phyloP scores from a whole-genome alignment of 805 yeast genomes.

The Lipomyces japonicus region DNA sequence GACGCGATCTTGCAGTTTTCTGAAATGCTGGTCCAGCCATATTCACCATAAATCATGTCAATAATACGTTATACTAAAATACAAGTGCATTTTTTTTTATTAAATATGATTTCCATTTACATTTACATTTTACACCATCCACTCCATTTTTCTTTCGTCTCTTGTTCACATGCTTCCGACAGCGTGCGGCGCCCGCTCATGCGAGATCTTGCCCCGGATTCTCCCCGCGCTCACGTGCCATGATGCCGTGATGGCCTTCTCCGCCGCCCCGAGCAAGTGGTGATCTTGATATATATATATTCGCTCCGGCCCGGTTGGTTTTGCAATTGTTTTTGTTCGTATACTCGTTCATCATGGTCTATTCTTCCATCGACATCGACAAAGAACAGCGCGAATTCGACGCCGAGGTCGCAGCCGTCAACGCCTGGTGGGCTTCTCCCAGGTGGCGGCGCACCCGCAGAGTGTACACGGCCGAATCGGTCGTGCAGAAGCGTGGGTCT shows the following conservation, averaged over 20 bases:
- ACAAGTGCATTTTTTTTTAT: neutral
- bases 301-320: no score
- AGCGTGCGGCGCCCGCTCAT: no score
- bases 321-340: no score
- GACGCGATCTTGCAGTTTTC: constrained; percentile 81
- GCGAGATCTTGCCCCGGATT: no score
- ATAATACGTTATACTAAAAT: neutral
- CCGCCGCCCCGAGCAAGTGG: no score
- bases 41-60: no score
- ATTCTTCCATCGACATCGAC: constrained; percentile 55
- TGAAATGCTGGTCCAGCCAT: constrained; percentile 55
- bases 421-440: constrained; percentile 89
- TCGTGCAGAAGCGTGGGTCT: constrained; percentile 83
- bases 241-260: no score
- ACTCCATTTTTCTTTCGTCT: no score
- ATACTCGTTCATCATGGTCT: constrained; percentile 43
- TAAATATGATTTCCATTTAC: neutral
- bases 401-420: constrained; percentile 66
- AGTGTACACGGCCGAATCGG: constrained; percentile 81
- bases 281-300: no score
- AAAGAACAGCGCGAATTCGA: constrained; percentile 64
- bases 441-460: constrained; percentile 89
- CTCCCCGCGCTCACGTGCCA: no score
- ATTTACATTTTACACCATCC: no score
- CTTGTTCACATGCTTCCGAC: no score